Base-by-base conservation (phyloP, 2,329 filamentous ascomycete species). In the Ilyonectria destructans region DNA sequence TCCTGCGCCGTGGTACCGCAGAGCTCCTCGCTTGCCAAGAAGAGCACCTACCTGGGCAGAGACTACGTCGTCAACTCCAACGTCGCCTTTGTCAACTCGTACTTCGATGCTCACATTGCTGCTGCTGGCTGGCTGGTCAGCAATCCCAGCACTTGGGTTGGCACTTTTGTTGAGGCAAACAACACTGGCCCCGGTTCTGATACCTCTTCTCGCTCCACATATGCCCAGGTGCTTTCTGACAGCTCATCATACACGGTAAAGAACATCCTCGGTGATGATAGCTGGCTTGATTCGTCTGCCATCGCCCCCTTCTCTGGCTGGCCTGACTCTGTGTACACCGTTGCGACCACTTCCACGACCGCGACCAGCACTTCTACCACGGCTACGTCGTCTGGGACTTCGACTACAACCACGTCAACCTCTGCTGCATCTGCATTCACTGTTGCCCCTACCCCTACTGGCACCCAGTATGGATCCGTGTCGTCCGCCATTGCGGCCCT, bases 201-300 rank as follows among this genome's bases (percentile, higher is more conserved):
- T 7, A 69, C 75, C 2, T 69, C 71, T 1, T 70, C 67, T 37
- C 75, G 78, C 17, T 59, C 67, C 1, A 74, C 77, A 19, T 65
- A 52, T 7, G 75, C 62, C 2, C 73, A 74, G 10, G 55, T 79
- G 1, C 62, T 71, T 56, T 81, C 80, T 1, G 74, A 83, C 55
- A 85, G 78, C 67, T 87, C 91, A 69, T 88, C 90, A 69, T 77
- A 80, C 65, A 90, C 81, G 1, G 82, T 78, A 2, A 84, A 83
- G 3, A 74, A 70, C 35, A 65, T 80, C 6, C 68, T 80, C 12
- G 77, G 77, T 13, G 75, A 79, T n/a, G 73, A 77, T 21, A 68
- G 70, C 56, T 80, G 78, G 78, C 70, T 80, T 10, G 79, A 80
- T 48, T 70, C 74, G 26, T 64, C 72, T 43, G 75, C 77, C 4